A percentile compares a stretch with the other conserved stretches of the same genome.
phyloP scores from a whole-genome alignment of 2,329 filamentous ascomycete genomes.

The Simplicillium sp. region DNA sequence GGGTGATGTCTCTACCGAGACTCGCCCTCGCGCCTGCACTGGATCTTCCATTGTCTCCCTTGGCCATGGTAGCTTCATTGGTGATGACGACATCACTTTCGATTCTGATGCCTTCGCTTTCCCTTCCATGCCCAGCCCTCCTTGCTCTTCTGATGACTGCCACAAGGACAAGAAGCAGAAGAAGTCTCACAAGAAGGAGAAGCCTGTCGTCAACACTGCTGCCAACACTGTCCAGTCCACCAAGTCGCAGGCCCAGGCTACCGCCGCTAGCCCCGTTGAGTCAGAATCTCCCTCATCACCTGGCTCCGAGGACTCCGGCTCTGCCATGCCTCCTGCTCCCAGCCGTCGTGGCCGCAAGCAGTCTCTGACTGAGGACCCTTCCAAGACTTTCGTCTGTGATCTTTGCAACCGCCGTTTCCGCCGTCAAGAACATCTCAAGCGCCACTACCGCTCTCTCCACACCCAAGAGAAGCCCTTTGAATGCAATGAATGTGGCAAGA shows the following conservation, averaged over 20 bases:
- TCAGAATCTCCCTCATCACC: constrained; percentile 29
- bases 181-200: constrained; percentile 39
- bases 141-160: constrained; percentile 33
- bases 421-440: constrained; percentile 96
- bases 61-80: constrained; percentile 69
- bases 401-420: constrained; percentile 96
- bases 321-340: constrained; percentile 45
- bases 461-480: constrained; percentile 98
- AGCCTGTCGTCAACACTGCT: constrained; percentile 33
- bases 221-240: constrained; percentile 15
- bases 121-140: constrained; percentile 53
- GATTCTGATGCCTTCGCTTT: constrained; percentile 57
- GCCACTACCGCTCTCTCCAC: constrained; percentile 96
- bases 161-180: constrained; percentile 50
- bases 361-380: constrained; percentile 92
- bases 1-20: constrained; percentile 41
- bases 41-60: constrained; percentile 59
- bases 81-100: constrained; percentile 66
- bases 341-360: constrained; percentile 97
- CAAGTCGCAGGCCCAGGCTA: too few relatives aligned
- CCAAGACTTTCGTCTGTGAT: constrained; percentile 96
- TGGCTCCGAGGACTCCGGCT: constrained; percentile 35
- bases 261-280: constrained; percentile 23
- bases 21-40: constrained; percentile 60
- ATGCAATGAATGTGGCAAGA: constrained; percentile 96